phyloP scores from a whole-genome alignment of 106 monocot genomes.

The Ottelia alismoides region DNA sequence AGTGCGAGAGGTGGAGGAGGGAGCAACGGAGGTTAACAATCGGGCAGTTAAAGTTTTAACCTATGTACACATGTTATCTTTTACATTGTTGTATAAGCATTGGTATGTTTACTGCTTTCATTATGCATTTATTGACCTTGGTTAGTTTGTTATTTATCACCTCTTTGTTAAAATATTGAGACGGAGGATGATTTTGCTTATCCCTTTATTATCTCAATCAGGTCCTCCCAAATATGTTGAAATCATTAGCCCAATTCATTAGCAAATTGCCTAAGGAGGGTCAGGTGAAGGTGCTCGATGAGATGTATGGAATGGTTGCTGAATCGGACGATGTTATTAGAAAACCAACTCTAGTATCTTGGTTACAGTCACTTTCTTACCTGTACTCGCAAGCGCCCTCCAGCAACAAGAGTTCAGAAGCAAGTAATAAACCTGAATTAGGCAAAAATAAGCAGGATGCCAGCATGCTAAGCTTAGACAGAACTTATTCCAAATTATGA shows the following conservation, averaged over 20 bases:
- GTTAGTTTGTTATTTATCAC: too few relatives aligned
- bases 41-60: too few relatives aligned
- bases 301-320: conserved; percentile 60
- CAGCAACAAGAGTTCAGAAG: neutral
- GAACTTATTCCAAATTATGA: conserved; percentile 11
- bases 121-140: neutral
- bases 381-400: conserved; percentile 35
- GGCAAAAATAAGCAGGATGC: neutral
- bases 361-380: conserved; percentile 92
- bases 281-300: conserved; percentile 46
- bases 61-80: too few relatives aligned
- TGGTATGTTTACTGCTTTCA: too few relatives aligned
- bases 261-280: conserved; percentile 51
- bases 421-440: too few relatives aligned
- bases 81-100: too few relatives aligned
- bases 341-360: conserved; percentile 84
- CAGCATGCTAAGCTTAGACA: conserved; percentile 7
- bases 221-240: conserved; percentile 83
- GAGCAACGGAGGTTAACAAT: too few relatives aligned
- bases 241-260: conserved; percentile 59
- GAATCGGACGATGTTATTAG: conserved; percentile 91
- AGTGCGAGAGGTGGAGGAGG: too few relatives aligned
- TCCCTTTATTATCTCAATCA: too few relatives aligned
- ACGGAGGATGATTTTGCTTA: too few relatives aligned
- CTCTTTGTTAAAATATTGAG: too few relatives aligned